Conservation (phyloP, 176 grass and related monocot species). For the Carex cristatella region DNA sequence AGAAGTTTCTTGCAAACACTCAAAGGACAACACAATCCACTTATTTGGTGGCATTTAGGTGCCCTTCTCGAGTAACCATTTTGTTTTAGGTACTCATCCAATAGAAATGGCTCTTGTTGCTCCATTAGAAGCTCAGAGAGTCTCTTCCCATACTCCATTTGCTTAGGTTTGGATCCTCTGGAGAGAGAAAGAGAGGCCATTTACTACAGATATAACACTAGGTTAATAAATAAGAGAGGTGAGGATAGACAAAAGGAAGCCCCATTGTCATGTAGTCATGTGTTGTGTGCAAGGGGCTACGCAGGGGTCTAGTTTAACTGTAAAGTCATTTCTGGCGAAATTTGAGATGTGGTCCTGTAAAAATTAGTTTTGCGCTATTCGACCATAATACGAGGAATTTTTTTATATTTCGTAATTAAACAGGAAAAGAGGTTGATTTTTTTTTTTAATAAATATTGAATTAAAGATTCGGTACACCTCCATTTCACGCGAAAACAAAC, state of each 20-base stretch:
- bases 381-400: background rate
- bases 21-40: constrained; percentile 24
- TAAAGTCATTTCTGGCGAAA: background rate
- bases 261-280: background rate
- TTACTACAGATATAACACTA: background rate
- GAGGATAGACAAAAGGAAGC: constrained; percentile 16
- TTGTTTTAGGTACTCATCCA: constrained; percentile 53
- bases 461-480: too few species aligned
- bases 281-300: background rate
- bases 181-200: constrained; percentile 3
- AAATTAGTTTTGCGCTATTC: background rate
- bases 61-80: constrained; percentile 31
- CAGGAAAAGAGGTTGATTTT: too few species aligned
- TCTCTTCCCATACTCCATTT: constrained; percentile 48
- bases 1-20: constrained; percentile 42
- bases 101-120: constrained; percentile 92
- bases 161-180: constrained; percentile 32
- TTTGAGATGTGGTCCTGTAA: background rate
- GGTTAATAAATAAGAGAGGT: constrained; percentile 18
- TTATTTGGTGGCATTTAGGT: constrained; percentile 6
- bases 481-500: too few species aligned
- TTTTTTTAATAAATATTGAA: too few species aligned
- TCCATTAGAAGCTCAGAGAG: constrained; percentile 93
- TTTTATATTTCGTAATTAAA: too few species aligned
- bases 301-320: background rate